phyloP scores from a whole-genome alignment of 495 filamentous ascomycete genomes.

The Hyaloscypha finlandica region DNA sequence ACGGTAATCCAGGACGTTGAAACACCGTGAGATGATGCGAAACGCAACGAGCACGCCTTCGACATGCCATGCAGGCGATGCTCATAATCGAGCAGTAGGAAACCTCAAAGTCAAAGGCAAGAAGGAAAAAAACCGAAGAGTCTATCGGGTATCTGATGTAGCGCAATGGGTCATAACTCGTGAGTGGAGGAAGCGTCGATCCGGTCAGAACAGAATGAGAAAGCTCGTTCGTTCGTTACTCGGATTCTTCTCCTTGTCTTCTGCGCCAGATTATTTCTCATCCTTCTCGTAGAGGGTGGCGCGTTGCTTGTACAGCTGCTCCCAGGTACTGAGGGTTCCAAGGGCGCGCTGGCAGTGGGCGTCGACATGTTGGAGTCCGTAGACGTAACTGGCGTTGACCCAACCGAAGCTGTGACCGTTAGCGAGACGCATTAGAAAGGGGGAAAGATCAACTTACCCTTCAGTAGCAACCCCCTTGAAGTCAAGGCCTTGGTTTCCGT shows the following conservation, averaged over 20 bases:
- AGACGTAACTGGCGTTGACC: conserved; percentile 96
- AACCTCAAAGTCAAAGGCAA: not conserved
- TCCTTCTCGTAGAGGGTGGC: not conserved
- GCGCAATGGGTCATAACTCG: conserved; percentile 6
- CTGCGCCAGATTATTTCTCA: not conserved
- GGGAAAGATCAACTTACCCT: conserved; percentile 66
- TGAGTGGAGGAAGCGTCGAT: not conserved
- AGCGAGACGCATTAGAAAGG: conserved; percentile 15
- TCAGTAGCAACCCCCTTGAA: conserved; percentile 94
- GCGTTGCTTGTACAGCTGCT: not conserved
- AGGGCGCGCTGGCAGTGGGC: conserved; percentile 84
- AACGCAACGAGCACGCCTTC: not conserved
- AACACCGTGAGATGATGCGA: not conserved
- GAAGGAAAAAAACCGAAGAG: not conserved
- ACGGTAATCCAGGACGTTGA: not conserved
- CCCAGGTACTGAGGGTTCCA: conserved; percentile 76
- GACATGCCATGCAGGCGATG: not conserved
- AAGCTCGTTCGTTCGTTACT: not conserved
- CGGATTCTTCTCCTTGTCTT: not conserved
- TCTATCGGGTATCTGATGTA: conserved; percentile 15
- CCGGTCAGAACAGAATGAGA: not conserved
- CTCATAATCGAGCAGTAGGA: not conserved
- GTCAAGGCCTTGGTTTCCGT: conserved; percentile 91
- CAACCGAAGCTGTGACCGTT: conserved; percentile 78
- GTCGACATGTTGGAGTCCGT: conserved; percentile 80